A percentile compares a stretch with the other conserved stretches of the same genome.
Conservation (phyloP, 2,329 filamentous ascomycete genomes). For the Parascedosporium putredinis region DNA sequence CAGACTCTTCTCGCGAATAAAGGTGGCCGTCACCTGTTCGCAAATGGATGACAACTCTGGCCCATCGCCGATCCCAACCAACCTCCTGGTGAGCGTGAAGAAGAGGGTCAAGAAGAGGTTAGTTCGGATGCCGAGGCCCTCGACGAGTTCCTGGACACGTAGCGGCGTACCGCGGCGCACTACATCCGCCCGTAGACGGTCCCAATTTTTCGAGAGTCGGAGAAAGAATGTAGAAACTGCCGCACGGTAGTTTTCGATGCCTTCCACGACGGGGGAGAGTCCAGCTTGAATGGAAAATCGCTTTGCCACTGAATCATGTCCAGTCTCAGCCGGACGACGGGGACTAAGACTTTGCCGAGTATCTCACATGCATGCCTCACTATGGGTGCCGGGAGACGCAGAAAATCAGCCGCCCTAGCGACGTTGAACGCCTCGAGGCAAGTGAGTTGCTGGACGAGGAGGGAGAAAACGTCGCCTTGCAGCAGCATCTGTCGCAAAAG, state of each 20-base stretch:
- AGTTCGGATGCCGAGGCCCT: background rate
- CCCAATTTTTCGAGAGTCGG: background rate
- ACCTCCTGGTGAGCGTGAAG: background rate
- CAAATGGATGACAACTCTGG: background rate
- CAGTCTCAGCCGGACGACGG: background rate
- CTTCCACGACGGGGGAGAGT: background rate
- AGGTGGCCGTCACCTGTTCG: background rate
- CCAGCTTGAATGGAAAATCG: background rate
- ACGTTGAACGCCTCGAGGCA: background rate
- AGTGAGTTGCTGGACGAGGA: background rate
- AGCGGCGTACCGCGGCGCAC: background rate
- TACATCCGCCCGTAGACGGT: background rate
- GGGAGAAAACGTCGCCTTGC: background rate
- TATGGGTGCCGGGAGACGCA: background rate
- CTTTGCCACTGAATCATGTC: background rate
- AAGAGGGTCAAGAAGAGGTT: background rate
- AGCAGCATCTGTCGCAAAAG: background rate
- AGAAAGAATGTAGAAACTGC: background rate
- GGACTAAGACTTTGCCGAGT: background rate
- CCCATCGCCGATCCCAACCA: background rate
- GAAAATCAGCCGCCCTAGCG: background rate
- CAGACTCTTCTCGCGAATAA: background rate
- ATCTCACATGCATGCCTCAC: background rate
- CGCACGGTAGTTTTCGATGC: background rate
- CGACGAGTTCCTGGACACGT: slow-evolving; percentile 1